Evolutionary conservation across 306 rosid genomes (phyloP).

Genomic region (Albizia julibrissin): DNA sequence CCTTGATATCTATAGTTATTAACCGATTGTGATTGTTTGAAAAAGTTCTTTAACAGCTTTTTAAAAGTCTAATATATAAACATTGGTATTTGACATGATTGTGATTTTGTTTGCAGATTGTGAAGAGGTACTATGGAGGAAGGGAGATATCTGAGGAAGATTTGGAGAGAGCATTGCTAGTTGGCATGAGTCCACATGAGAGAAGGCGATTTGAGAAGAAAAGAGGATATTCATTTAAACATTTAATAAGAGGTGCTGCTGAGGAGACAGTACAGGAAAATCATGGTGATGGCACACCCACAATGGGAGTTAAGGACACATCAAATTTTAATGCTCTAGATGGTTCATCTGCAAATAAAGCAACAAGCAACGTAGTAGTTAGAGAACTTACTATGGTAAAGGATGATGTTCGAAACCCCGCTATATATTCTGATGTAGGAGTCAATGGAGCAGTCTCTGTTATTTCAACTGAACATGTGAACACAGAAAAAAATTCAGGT

Average conservation of each 20-base stretch:
- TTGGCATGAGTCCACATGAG: conserved; percentile 91
- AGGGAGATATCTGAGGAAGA: conserved; percentile 82
- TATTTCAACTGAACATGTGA: conserved; percentile 29
- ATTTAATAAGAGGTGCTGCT: conserved; percentile 36
- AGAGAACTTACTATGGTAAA: conserved; percentile 29
- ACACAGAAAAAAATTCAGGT: conserved; percentile 29
- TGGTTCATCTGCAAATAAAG: conserved; percentile 35
- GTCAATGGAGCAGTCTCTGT: conserved; percentile 41
- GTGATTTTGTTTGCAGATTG: conserved; percentile 53
- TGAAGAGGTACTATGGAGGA: conserved; percentile 83
- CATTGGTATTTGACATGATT: neutral
- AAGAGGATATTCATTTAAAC: conserved; percentile 59
- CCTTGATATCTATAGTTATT: neutral
- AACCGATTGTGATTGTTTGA: neutral
- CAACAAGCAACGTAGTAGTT: conserved; percentile 29
- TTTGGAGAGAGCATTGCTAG: conserved; percentile 73
- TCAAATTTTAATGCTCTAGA: conserved; percentile 37
- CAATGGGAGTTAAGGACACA: conserved; percentile 28
- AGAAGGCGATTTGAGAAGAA: conserved; percentile 75
- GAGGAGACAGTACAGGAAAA: conserved; percentile 44
- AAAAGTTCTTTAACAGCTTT: conserved; percentile 24
- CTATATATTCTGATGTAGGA: conserved; percentile 40
- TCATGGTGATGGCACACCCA: conserved; percentile 31
- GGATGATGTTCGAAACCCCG: conserved; percentile 35
- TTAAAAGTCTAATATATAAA: neutral